phyloP scores from a whole-genome alignment of 805 yeast species.

The Nakazawaea peltata region DNA sequence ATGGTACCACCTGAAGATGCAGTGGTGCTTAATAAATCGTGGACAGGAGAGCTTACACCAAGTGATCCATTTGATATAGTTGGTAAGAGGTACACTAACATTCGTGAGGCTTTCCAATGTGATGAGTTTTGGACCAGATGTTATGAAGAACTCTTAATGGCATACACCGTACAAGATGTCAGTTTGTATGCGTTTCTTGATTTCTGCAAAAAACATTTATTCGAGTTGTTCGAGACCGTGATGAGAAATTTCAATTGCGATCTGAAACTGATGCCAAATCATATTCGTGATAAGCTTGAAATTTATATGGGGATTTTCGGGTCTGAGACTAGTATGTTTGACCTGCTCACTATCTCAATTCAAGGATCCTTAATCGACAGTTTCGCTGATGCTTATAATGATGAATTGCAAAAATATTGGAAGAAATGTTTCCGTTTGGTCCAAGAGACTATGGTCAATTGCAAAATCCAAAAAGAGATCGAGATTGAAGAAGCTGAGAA shows the following conservation, averaged over 20 bases:
- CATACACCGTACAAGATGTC: background rate
- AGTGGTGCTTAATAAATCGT: constrained; percentile 2
- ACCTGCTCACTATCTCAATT: constrained; percentile 1
- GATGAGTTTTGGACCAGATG: constrained; percentile 6
- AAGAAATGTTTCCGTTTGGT: background rate
- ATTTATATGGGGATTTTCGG: background rate
- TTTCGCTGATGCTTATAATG: constrained; percentile 7
- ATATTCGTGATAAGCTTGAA: background rate
- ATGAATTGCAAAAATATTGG: constrained; percentile 6
- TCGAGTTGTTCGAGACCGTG: background rate
- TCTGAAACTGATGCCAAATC: background rate
- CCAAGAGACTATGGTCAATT: background rate
- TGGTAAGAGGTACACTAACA: constrained; percentile 2
- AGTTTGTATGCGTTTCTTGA: background rate
- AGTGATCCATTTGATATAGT: constrained; percentile 5
- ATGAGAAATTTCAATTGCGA: background rate
- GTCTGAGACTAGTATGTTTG: background rate
- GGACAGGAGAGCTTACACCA: constrained; percentile 1
- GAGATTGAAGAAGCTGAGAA: too few relatives aligned
- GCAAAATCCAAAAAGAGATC: background rate
- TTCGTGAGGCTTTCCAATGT: constrained; percentile 3
- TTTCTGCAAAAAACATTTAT: background rate
- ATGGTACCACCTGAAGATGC: too few relatives aligned
- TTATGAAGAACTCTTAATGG: constrained; percentile 6
- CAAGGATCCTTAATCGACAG: constrained; percentile 5